Base-by-base conservation (phyloP, 2,329 filamentous ascomycete genomes). In the Pyricularia grisea region DNA sequence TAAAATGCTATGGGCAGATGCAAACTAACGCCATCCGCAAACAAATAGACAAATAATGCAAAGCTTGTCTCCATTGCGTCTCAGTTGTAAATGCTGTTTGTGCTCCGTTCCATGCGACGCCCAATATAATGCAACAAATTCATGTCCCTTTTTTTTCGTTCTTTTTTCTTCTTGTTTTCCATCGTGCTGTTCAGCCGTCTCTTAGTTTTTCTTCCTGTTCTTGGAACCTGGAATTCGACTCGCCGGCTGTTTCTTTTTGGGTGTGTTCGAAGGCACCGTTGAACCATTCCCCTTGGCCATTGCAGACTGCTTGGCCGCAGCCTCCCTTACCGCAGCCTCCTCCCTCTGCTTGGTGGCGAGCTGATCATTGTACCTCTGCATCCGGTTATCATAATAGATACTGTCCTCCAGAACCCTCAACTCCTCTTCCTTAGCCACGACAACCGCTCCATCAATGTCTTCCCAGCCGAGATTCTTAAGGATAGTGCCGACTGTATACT, bases 381-480 rank as follows among this genome's bases (percentile, higher is more conserved):
- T 25, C 17, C 67, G 71, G 69, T 74, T 74, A 27, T 72, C 71
- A 65, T 74, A 71, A 20, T 73, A 72, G 23, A 70, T 71, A 42
- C 73, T 73, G 30, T 74, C 71, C 27, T 78, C 76, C 23, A 77
- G 73, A 28, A 74, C 69, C 1, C 64, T 68, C 58, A 81, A 71
- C 28, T 73, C 75, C 17, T 73, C 70, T 66, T 79, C 77, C 20
- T 79, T 74, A 50, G 73, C 71, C 20, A 72, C 72, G 20, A 81
- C 73, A 68, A 80, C 77, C 11, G 73, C 73, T 25, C 77, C 74
- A 69, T 87, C 82, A 68, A 92, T 77, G 73, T 91, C 87, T 73
- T 93, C 90, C 81, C 91, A 90, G 1, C 87, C 86, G 67, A 92
- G 84, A 64, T 86, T 86, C 70, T 85, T 83, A 33, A 95, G 80